Evolutionary conservation across 139 green algal species (phyloP).

Genomic region (Haematococcus sp.): DNA sequence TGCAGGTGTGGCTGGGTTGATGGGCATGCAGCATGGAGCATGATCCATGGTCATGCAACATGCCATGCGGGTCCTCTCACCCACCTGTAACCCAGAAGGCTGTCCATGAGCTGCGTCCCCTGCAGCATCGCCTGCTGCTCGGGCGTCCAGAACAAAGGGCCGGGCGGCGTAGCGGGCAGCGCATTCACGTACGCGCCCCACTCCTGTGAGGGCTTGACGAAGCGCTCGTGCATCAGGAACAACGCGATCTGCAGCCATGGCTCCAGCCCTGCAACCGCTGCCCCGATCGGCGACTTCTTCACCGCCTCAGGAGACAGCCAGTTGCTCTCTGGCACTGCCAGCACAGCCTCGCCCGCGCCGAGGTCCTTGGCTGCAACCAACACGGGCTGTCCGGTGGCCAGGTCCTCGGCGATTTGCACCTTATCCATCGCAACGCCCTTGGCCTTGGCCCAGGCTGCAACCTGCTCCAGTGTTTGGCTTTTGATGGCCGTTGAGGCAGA

Average conservation of each 20-base stretch:
- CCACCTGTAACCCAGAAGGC: slow-evolving; percentile 25
- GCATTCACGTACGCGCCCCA: slow-evolving; percentile 48
- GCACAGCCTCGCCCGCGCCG: slow-evolving; percentile 28
- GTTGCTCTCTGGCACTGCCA: slow-evolving; percentile 22
- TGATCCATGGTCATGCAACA: background rate
- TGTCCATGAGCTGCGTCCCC: slow-evolving; percentile 69
- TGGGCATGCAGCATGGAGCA: no score
- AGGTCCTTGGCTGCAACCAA: slow-evolving; percentile 37
- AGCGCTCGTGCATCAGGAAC: slow-evolving; percentile 64
- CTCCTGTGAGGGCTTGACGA: background rate
- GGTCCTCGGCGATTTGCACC: slow-evolving; percentile 10
- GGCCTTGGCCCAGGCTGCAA: no score
- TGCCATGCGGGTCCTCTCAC: background rate
- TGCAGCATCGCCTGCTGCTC: slow-evolving; percentile 52
- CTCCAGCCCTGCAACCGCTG: slow-evolving; percentile 39
- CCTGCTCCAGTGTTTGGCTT: no score
- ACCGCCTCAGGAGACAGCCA: slow-evolving; percentile 30
- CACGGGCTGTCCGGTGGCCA: slow-evolving; percentile 21
- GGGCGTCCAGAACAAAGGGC: slow-evolving; percentile 70
- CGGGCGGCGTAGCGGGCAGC: slow-evolving; percentile 43
- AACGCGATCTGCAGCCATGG: slow-evolving; percentile 78
- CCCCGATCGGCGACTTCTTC: slow-evolving; percentile 23
- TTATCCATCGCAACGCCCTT: slow-evolving; percentile 28
- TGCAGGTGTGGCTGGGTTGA: no score
- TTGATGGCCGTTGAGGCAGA: no score